phyloP scores from a whole-genome alignment of 148 eudicot species.

The Chenopodium suecicum region DNA sequence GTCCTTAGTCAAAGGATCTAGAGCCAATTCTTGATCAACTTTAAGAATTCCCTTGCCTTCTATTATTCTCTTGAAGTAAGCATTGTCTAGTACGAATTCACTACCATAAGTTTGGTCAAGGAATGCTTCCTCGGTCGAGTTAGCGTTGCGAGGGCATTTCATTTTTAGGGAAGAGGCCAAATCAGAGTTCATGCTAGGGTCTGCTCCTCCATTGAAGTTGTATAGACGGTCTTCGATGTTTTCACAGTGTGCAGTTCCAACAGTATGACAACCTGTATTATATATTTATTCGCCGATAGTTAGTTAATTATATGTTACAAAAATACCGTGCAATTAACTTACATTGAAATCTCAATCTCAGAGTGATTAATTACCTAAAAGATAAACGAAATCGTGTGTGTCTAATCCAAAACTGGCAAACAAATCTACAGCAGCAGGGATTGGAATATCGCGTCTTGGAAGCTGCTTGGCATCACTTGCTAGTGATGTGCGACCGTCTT shows the following conservation, averaged over 20 bases:
- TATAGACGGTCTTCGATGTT: constrained; percentile 26
- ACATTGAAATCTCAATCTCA: too few species aligned
- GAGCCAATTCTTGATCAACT: constrained; percentile 25
- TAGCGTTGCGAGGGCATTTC: constrained; percentile 32
- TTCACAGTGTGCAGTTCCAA: constrained; percentile 24
- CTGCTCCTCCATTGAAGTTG: constrained; percentile 19
- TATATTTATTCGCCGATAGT: not conserved
- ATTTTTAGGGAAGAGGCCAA: constrained; percentile 26
- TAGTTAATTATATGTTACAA: not conserved
- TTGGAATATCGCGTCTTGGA: constrained; percentile 14
- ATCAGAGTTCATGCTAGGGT: constrained; percentile 34
- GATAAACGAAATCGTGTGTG: constrained; percentile 26
- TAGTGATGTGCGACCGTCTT: constrained; percentile 19
- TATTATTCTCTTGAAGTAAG: constrained; percentile 12
- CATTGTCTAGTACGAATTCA: constrained; percentile 23
- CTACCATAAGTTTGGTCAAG: constrained; percentile 31
- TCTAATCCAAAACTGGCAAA: constrained; percentile 10
- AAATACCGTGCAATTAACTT: too few species aligned
- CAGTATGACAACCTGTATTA: constrained; percentile 26
- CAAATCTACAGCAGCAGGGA: constrained; percentile 3
- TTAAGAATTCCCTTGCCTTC: constrained; percentile 19
- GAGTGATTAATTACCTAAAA: constrained; percentile 16
- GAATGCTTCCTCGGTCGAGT: constrained; percentile 10
- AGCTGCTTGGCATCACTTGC: constrained; percentile 22
- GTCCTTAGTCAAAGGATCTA: constrained; percentile 15